These are phyloP conservation scores for Chaetomiaceae sp. DNA, from an alignment of 2,329 filamentous ascomycete genomes.

Conservation along the genomic window DNA sequence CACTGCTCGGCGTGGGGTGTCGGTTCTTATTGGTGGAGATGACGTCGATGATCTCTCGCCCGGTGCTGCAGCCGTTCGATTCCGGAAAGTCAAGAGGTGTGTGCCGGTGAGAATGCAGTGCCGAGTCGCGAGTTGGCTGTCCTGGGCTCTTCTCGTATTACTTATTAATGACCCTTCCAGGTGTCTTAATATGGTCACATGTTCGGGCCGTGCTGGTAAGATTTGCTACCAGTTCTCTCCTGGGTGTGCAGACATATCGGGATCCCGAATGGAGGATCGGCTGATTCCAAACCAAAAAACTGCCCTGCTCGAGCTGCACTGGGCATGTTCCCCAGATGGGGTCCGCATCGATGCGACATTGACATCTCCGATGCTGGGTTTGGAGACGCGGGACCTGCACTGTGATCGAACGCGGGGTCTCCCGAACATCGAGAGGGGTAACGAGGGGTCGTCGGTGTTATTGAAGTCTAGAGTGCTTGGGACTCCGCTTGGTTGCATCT, in stretches of 20 bases:
- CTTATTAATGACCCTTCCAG: no score
- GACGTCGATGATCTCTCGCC: slow-evolving; percentile 6
- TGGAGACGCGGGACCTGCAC: background rate
- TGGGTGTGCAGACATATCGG: no score
- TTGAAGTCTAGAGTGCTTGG: background rate
- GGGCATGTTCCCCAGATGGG: background rate
- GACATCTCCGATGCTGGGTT: slow-evolving; percentile 1
- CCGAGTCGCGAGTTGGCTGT: no score
- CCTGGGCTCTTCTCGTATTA: no score
- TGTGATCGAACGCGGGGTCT: slow-evolving; percentile 6
- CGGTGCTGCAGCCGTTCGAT: slow-evolving; percentile 2
- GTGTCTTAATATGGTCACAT: no score
- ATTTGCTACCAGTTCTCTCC: no score
- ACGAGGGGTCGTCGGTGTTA: background rate
- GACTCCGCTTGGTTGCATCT: background rate
- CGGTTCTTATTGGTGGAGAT: background rate
- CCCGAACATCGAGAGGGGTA: slow-evolving; percentile 9
- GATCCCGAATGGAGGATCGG: no score
- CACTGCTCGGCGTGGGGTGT: slow-evolving; percentile 12
- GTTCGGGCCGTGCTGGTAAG: no score
- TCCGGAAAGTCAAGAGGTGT: slow-evolving; percentile 6
- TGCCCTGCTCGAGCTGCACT: background rate
- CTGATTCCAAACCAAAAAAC: background rate
- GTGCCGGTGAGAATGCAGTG: background rate
- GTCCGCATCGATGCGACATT: background rate